Percentiles rank a stretch among this genome's conserved stretches.
Conservation (phyloP, 352 stramenopile genomes). For the Plasmopara viticola region DNA sequence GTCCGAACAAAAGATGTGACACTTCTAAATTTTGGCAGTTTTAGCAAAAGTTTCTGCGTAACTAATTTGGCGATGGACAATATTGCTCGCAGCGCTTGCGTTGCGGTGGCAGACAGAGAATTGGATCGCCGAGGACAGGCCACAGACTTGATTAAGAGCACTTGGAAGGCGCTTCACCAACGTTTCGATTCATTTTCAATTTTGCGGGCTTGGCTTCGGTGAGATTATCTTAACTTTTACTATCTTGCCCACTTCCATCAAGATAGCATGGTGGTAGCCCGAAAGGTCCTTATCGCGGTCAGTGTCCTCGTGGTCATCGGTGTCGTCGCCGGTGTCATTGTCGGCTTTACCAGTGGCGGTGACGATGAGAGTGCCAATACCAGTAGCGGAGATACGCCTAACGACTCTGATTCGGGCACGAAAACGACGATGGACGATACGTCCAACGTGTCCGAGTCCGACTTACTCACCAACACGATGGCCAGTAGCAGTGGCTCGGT, state of each 20-base stretch:
- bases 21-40: too few relatives aligned
- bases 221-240: too few relatives aligned
- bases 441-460: conserved; percentile 41
- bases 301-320: conserved; percentile 66
- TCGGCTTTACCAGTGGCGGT: conserved; percentile 40
- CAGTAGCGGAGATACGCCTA: conserved; percentile 16
- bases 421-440: conserved; percentile 6
- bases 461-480: conserved; percentile 32
- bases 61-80: too few relatives aligned
- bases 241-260: not conserved
- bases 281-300: conserved; percentile 65
- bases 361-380: conserved; percentile 30
- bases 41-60: too few relatives aligned
- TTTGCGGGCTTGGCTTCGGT: too few relatives aligned
- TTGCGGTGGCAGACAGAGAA: too few relatives aligned
- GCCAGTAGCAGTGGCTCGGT: conserved; percentile 22
- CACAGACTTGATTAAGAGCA: too few relatives aligned
- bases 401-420: conserved; percentile 6
- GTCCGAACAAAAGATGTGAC: too few relatives aligned
- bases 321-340: conserved; percentile 53
- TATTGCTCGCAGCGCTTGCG: too few relatives aligned
- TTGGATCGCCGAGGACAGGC: too few relatives aligned
- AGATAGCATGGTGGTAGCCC: conserved; percentile 25
- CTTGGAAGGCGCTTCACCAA: too few relatives aligned
- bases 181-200: too few relatives aligned